Evolutionary conservation across 140 eudicot genomes (phyloP), one percentile per base, ranked within the genome.

Genomic region (Senecio squalidus): DNA sequence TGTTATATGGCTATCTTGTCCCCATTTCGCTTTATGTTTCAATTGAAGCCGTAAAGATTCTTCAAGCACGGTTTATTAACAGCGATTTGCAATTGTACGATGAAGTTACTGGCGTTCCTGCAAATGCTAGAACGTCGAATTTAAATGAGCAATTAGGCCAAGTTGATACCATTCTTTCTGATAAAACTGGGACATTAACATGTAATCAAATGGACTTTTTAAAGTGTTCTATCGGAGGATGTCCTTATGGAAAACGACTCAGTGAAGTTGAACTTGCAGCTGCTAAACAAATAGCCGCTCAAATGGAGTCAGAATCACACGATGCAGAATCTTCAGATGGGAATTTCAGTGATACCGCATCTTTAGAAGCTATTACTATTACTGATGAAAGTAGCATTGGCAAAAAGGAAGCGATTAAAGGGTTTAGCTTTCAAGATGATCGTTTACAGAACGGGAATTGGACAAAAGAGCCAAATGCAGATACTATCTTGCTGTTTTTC

Each of bases 151-250:
- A 84, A 9, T 72, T 84, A n/a, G 94, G 94, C 5, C 94, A 84
- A 29, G 87, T 84, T 15, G 88, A 84, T 18, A 80, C 79, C 9
- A 80, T 84, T 46, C 74, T 84, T 6, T 70, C 94, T 2, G 88
- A 84, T 61, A 84, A 84, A 76, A 84, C 94, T 1, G 94, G 94
- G 38, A 84, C 94, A 10, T 71, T 84, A 13, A 84, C 93, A 9
- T 76, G 87, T 34, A 84, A 84, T 47, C 81, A 76, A 16, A 84
- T 84, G 93, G 93, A 84, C 27, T 84, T 84, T 39, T 43, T 74
- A 8, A 84, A 84, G 20, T 84, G 94, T 16, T 84, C 94, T 16
- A 77, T 84, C 9, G 94, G 70, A 5, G 94, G 88, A 36, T 77
- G 64, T 29, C 70, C 94, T 1, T 84, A 77, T 16, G 94, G 94